A percentile compares a stretch with the other conserved stretches of the same genome.
Conservation (phyloP, 2,329 filamentous ascomycete species). For the Cladophialophora chaetospira region DNA sequence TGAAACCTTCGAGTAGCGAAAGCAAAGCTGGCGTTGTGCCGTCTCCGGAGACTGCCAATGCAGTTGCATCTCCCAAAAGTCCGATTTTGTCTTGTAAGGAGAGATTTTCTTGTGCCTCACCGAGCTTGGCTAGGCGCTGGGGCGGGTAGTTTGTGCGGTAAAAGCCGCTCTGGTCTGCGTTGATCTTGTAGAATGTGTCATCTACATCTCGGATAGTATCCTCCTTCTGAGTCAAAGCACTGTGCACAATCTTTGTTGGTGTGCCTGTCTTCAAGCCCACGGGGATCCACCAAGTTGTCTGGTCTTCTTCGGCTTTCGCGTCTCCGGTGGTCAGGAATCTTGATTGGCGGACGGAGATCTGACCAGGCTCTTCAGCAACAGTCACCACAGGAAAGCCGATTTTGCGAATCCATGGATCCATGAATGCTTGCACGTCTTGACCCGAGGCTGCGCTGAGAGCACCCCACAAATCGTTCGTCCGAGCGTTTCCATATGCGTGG, state of each 20-base stretch:
- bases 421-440: constrained; percentile 80
- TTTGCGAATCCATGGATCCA: constrained; percentile 93
- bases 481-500: constrained; percentile 84
- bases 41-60: constrained; percentile 84
- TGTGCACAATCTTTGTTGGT: constrained; percentile 62
- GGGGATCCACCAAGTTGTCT: constrained; percentile 94
- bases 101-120: constrained; percentile 72
- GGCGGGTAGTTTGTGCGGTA: constrained; percentile 93
- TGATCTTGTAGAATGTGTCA: constrained; percentile 91
- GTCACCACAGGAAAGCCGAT: constrained; percentile 93
- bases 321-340: constrained; percentile 92
- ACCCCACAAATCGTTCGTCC: constrained; percentile 86
- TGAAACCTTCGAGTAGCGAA: constrained; percentile 81
- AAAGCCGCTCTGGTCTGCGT: constrained; percentile 83
- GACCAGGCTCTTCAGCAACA: constrained; percentile 77
- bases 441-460: constrained; percentile 85
- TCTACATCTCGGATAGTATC: constrained; percentile 68
- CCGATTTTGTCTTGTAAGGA: constrained; percentile 89
- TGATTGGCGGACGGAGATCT: constrained; percentile 79
- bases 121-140: constrained; percentile 77
- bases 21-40: constrained; percentile 79
- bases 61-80: constrained; percentile 84
- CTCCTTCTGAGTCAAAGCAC: constrained; percentile 73
- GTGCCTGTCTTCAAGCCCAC: constrained; percentile 78
- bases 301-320: constrained; percentile 85